phyloP scores from a whole-genome alignment of 2,329 filamentous ascomycete genomes.

The Pleomassaria siparia region DNA sequence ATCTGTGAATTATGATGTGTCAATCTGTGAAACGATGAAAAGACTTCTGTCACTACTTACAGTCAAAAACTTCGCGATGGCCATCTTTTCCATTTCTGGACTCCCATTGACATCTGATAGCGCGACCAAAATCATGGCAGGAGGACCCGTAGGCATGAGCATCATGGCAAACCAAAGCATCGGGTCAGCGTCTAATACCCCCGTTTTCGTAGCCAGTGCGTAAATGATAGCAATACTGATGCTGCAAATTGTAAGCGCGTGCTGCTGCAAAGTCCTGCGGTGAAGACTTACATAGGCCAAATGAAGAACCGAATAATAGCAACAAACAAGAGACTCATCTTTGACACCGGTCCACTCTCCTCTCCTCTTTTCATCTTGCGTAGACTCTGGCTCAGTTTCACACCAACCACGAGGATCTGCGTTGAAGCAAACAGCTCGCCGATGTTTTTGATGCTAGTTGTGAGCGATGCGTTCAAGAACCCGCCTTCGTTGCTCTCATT shows the following conservation, averaged over 20 bases:
- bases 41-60: too few species aligned
- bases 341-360: conserved; percentile 49
- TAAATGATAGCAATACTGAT: conserved; percentile 60
- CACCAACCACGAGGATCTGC: conserved; percentile 67
- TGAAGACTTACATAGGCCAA: conserved; percentile 53
- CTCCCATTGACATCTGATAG: conserved; percentile 53
- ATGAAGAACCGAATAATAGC: conserved; percentile 60
- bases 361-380: conserved; percentile 49
- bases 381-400: conserved; percentile 62
- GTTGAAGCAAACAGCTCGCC: conserved; percentile 65
- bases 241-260: conserved; percentile 8
- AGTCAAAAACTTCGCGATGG: conserved; percentile 55
- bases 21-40: too few species aligned
- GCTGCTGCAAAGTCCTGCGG: conserved; percentile 7
- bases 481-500: conserved; percentile 59
- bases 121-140: conserved; percentile 56
- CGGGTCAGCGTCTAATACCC: conserved; percentile 57
- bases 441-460: conserved; percentile 61
- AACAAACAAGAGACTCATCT: conserved; percentile 54
- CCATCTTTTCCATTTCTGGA: conserved; percentile 52
- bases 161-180: conserved; percentile 68
- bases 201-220: conserved; percentile 55
- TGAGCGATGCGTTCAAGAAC: conserved; percentile 68
- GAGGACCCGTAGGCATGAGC: conserved; percentile 60
- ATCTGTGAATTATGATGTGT: too few species aligned